Evolutionary conservation across 768 basidiomycete species (phyloP), one percentile per base, ranked within the genome.

Genomic region (Serpula lacrymans): DNA sequence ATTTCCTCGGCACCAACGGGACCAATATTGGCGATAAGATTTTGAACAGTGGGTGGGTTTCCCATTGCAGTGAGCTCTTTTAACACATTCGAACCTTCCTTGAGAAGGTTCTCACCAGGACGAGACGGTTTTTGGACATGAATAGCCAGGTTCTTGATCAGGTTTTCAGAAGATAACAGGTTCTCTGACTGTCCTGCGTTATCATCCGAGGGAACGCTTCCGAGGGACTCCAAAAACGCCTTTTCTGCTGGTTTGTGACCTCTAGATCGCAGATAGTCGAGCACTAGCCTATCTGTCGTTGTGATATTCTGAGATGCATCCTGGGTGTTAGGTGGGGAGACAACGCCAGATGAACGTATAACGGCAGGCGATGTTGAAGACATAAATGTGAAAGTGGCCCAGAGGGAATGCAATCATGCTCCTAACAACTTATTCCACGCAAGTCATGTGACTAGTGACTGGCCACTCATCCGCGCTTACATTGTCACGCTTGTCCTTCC

Each of bases 1-100:
- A 90, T 80, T 42, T 91, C 89, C 53, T 91, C 88, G 3, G 88
- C 82, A 11, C 86, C 88, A 29, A 86, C 79, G 24, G 78, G 67
- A n/a, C 83, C 84, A 48, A 90, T 78, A 54, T 80, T 88, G 12
- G 82, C 75, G 41, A 89, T 80, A 39, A 89, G 69, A 51, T 75
- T 83, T 56, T 88, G 87, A 41, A 88, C 82, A 51, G 75, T 85
- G 16, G 75, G 64, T 3, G 84, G 75, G 52, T 80, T 88, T 12
- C 82, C 81, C 72, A 83, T 77, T 5, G 80, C 68, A 1, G 72
- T 73, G 11, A 89, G 65, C 51, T 84, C 82, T 53, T 84, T 78
- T 37, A 87, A 58, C 23, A 86, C 83, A 55, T 61, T 79, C 29
- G 71, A 54, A 7, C 76, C 75, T 30, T 87, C 84, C 54, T 82